A percentile compares a stretch with the other conserved stretches of the same genome.
phyloP scores from a whole-genome alignment of 257 asterid genomes.

The Mitragyna speciosa region DNA sequence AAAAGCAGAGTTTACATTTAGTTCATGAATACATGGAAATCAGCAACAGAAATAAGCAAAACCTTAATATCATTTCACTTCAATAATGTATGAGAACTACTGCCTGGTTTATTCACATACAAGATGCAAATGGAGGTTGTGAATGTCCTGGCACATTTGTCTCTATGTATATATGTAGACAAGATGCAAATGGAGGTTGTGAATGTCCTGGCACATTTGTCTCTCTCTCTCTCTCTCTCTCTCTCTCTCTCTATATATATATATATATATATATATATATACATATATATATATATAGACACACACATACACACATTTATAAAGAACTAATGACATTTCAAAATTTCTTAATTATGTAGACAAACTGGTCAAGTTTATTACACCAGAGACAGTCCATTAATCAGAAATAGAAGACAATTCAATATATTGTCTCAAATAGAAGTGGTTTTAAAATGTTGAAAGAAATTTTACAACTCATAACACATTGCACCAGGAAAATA shows the following conservation, averaged over 20 bases:
- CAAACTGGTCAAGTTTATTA: neutral
- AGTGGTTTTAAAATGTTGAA: neutral
- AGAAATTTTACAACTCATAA: neutral
- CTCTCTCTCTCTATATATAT: no score
- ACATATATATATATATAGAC: no score
- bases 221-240: no score
- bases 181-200: neutral
- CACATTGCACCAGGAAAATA: neutral
- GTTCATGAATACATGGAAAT: neutral
- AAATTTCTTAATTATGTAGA: neutral
- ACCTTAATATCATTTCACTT: neutral
- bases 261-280: no score
- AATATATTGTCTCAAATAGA: neutral
- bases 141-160: neutral
- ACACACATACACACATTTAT: no score
- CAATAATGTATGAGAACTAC: neutral
- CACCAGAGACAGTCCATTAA: neutral
- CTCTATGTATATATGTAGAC: no score
- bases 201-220: neutral
- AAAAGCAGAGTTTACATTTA: neutral
- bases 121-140: neutral
- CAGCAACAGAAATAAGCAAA: neutral
- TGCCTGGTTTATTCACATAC: neutral
- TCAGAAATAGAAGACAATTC: neutral
- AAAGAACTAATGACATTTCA: neutral